Conservation (phyloP, 176 grass and related monocot species). For the Oryza meridionalis region DNA sequence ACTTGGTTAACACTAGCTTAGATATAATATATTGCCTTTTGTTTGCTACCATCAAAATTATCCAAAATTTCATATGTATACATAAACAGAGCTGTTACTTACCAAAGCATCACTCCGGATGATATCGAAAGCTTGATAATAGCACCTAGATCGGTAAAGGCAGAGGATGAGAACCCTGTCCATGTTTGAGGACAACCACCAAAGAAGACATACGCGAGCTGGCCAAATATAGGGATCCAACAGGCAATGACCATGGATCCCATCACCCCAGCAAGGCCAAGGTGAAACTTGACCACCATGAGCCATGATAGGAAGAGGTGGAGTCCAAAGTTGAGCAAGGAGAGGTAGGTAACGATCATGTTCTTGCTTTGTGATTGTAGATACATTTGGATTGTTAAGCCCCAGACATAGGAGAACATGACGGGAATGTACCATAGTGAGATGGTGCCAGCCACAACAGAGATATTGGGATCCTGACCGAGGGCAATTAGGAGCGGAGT, state of each 20-base stretch:
- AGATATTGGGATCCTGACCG: constrained; percentile 63
- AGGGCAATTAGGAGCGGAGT: constrained; percentile 53
- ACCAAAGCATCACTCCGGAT: constrained; percentile 91
- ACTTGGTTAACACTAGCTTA: too few relatives aligned
- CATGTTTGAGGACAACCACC: constrained; percentile 72
- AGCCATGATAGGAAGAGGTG: constrained; percentile 70
- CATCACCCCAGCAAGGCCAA: constrained; percentile 64
- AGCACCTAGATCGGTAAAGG: constrained; percentile 51
- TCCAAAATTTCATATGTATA: background rate
- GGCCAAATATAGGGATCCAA: constrained; percentile 66
- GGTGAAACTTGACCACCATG: constrained; percentile 24
- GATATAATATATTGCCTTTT: too few relatives aligned
- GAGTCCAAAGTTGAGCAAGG: constrained; percentile 56
- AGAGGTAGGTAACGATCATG: constrained; percentile 66
- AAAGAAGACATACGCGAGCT: constrained; percentile 62
- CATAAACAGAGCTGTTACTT: constrained; percentile 2
- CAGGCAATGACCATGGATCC: constrained; percentile 58
- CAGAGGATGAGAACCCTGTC: constrained; percentile 61
- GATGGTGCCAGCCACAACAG: constrained; percentile 54
- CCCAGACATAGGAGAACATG: constrained; percentile 57
- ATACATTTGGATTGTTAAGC: constrained; percentile 85
- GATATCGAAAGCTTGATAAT: constrained; percentile 73
- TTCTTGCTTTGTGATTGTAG: constrained; percentile 89
- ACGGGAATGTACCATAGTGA: constrained; percentile 74
- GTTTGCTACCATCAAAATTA: too few relatives aligned